phyloP scores from a whole-genome alignment of 2,329 filamentous ascomycete genomes.

The Dactylellina haptotyla region DNA sequence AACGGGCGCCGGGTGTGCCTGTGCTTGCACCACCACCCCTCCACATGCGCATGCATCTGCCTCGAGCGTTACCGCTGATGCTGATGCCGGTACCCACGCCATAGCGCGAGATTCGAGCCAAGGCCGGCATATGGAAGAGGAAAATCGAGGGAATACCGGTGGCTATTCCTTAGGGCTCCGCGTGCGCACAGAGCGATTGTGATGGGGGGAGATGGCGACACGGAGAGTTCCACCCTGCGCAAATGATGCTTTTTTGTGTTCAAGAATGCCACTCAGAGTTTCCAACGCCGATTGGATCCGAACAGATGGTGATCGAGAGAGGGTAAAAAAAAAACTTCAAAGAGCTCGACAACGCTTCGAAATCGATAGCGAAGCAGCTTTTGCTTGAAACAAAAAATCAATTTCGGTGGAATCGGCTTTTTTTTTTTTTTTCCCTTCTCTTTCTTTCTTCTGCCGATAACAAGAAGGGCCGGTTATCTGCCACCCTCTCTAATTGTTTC shows the following conservation, averaged over 20 bases:
- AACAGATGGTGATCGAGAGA: too few relatives aligned
- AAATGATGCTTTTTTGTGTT: too few relatives aligned
- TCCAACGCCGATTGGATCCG: constrained; percentile 24
- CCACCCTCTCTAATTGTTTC: background rate
- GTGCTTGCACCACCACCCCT: constrained; percentile 22
- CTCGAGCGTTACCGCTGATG: constrained; percentile 17
- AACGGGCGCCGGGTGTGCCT: constrained; percentile 10
- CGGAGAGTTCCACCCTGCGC: background rate
- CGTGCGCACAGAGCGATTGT: background rate
- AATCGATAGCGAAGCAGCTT: background rate
- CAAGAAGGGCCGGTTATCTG: too few relatives aligned
- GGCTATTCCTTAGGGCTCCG: background rate
- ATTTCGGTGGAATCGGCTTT: background rate
- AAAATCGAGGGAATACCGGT: constrained; percentile 1
- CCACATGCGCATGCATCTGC: constrained; percentile 36
- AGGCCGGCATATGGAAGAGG: constrained; percentile 43
- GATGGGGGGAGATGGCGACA: background rate
- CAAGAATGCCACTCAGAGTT: too few relatives aligned
- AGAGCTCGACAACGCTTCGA: constrained; percentile 13
- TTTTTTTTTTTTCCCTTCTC: background rate
- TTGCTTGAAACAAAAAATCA: constrained; percentile 1
- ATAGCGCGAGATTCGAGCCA: constrained; percentile 51
- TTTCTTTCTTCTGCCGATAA: too few relatives aligned
- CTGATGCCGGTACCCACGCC: constrained; percentile 35
- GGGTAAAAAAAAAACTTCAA: constrained; percentile 2